Percentiles rank a stretch among this genome's conserved stretches.
Evolutionary conservation across 257 asterid genomes (phyloP).

Genomic region (Hygrophila difformis): DNA sequence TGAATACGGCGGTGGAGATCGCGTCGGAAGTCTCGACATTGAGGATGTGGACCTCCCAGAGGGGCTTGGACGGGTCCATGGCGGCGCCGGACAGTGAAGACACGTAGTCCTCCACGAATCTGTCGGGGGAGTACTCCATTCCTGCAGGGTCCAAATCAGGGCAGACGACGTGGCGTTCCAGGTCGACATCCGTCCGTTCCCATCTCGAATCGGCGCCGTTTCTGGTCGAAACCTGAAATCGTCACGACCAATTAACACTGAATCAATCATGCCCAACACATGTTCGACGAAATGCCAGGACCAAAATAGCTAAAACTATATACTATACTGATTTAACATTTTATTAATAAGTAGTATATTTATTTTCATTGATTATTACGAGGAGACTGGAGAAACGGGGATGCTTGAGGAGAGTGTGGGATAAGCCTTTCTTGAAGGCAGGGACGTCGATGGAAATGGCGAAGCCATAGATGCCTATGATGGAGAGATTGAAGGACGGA

Average conservation of each 20-base stretch:
- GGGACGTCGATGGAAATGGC: slow-evolving; percentile 13
- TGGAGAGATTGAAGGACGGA: slow-evolving; percentile 11
- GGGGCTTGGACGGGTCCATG: slow-evolving; percentile 24
- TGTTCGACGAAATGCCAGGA: no score
- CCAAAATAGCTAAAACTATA: no score
- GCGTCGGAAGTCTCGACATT: slow-evolving; percentile 26
- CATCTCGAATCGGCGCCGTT: slow-evolving; percentile 20
- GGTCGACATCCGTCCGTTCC: slow-evolving; percentile 15
- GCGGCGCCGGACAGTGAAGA: slow-evolving; percentile 9
- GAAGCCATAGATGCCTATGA: slow-evolving; percentile 22
- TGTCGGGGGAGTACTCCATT: slow-evolving; percentile 19
- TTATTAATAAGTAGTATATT: no score
- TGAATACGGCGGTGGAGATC: slow-evolving; percentile 11
- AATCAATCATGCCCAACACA: no score
- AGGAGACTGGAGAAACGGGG: slow-evolving; percentile 27
- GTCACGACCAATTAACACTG: no score
- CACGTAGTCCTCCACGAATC: slow-evolving; percentile 19
- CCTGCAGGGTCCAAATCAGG: slow-evolving; percentile 19
- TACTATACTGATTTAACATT: no score
- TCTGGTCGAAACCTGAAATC: no score
- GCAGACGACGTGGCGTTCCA: slow-evolving; percentile 22
- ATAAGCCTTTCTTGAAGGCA: slow-evolving; percentile 10
- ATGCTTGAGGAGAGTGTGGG: slow-evolving; percentile 18
- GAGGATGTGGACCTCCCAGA: slow-evolving; percentile 33
- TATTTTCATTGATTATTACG: neutral